Conservation (phyloP, 306 rosid genomes). For the Vicia sativa region DNA sequence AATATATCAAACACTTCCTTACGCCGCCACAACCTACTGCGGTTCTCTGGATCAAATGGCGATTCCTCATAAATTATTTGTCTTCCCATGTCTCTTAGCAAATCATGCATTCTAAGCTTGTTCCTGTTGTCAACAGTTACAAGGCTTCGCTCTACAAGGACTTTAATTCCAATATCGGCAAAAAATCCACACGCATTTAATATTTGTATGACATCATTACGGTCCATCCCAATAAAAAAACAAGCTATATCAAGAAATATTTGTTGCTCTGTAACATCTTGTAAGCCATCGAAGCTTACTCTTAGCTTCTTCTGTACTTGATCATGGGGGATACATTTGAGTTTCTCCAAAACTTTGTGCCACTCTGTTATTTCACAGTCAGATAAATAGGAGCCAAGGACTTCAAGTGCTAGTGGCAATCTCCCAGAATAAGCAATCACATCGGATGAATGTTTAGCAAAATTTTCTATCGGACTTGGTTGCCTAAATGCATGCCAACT, state of each 20-base stretch:
- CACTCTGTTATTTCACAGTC: slow-evolving; percentile 12
- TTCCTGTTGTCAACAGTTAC: slow-evolving; percentile 7
- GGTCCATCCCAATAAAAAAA: slow-evolving; percentile 30
- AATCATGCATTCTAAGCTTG: slow-evolving; percentile 35
- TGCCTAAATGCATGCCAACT: slow-evolving; percentile 23
- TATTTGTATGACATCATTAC: neutral
- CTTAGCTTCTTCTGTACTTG: slow-evolving; percentile 10
- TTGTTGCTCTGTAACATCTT: neutral
- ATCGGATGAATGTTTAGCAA: neutral
- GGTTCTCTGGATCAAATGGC: slow-evolving; percentile 4
- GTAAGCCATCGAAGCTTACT: slow-evolving; percentile 14
- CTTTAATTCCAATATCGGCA: slow-evolving; percentile 13
- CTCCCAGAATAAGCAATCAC: slow-evolving; percentile 15
- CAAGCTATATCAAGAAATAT: slow-evolving; percentile 25
- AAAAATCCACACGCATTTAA: slow-evolving; percentile 15
- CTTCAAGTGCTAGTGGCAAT: slow-evolving; percentile 32
- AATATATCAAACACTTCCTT: slow-evolving; percentile 22
- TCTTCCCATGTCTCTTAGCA: slow-evolving; percentile 35
- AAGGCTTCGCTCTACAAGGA: slow-evolving; percentile 12
- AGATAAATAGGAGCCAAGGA: slow-evolving; percentile 29
- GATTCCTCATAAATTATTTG: slow-evolving; percentile 15
- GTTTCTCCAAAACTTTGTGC: slow-evolving; percentile 20
- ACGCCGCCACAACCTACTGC: slow-evolving; percentile 22
- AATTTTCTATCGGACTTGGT: neutral
- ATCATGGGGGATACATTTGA: slow-evolving; percentile 2